Evolutionary conservation across 2,329 filamentous ascomycete genomes (phyloP), one percentile per base, ranked within the genome.

Genomic region (Trichoderma koningii): DNA sequence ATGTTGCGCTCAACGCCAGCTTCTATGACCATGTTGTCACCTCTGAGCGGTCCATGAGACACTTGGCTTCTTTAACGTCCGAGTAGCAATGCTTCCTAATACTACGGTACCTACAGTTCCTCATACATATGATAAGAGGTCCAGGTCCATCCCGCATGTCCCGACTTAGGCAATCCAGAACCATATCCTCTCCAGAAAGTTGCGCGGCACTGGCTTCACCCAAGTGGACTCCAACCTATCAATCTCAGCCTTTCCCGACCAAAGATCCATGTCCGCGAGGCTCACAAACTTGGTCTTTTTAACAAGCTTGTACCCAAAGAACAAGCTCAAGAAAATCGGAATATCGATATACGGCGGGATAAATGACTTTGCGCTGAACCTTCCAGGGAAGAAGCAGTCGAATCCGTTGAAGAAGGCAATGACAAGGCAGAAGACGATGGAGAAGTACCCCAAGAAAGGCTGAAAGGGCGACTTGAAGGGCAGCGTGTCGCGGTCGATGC

Each of bases 351-450:
- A 92, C 0, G 79, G 78, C 70, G 90, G 89, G 57, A 92, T 76
- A 73, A 92, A 93, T 1, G 75, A 75, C 70, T 75, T 77, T 23
- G 75, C 76, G 59, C 75, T 75, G 48, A 78, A 80, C 41, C 74
- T 73, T 15, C 81, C 77, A 0, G 87, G 86, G 66, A 91, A 80
- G 72, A 93, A 93, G 5, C 90, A 87, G 1, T 88, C 82, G 68
- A 91, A 93, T 0, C 89, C 89, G 50, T 89, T 88, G 44, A 92
- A 88, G 66, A 92, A 81, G 1, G 87, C 85, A 78, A 93, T 88
- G 42, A 89, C 72, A 28, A 83, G 79, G 45, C 87, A 89, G 63
- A 85, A 87, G 2, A 78, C 74, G 5, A 91, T 77, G 1, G 87
- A 83, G 64, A 87, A 85, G 55, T 76, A 93, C 2, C 89, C 89